Evolutionary conservation across 164 flowering plant genomes (phyloP).

Genomic region (Hamamelis virginiana): DNA sequence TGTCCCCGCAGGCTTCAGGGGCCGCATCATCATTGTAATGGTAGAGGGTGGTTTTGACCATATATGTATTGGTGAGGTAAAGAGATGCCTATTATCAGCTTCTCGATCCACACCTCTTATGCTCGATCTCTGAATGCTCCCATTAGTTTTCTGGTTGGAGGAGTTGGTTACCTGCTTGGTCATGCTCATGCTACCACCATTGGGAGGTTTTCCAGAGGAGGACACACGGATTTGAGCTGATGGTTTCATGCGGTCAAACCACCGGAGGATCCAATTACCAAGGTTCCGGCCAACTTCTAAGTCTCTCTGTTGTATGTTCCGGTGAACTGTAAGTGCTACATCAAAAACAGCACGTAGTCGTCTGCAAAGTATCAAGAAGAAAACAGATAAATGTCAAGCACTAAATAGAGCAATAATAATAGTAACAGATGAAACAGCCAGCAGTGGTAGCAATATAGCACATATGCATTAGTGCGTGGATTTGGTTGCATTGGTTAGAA

Average conservation of each 20-base stretch:
- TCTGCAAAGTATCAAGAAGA: conserved; percentile 29
- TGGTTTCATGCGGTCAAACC: conserved; percentile 80
- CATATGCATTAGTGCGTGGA: not conserved
- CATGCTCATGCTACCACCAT: conserved; percentile 14
- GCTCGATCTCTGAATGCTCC: conserved; percentile 22
- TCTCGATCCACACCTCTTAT: conserved; percentile 19
- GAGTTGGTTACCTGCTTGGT: conserved; percentile 32
- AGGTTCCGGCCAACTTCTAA: conserved; percentile 76
- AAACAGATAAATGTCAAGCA: not conserved
- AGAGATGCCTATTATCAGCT: conserved; percentile 43
- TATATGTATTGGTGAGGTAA: conserved; percentile 30
- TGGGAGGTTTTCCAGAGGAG: conserved; percentile 16
- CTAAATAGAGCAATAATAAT: not conserved
- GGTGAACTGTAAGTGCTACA: conserved; percentile 67
- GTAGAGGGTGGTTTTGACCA: conserved; percentile 52
- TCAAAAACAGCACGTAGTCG: conserved; percentile 73
- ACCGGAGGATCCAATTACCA: conserved; percentile 84
- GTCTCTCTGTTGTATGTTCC: conserved; percentile 72
- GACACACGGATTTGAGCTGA: conserved; percentile 71
- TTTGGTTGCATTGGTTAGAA: not conserved
- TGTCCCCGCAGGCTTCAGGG: conserved; percentile 34
- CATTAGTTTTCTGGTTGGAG: conserved; percentile 23
- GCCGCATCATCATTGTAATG: conserved; percentile 47
- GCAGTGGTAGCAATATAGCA: no score
- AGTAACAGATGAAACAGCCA: not conserved